phyloP scores from a whole-genome alignment of 2,329 filamentous ascomycete species.

The Clonostachys solani region DNA sequence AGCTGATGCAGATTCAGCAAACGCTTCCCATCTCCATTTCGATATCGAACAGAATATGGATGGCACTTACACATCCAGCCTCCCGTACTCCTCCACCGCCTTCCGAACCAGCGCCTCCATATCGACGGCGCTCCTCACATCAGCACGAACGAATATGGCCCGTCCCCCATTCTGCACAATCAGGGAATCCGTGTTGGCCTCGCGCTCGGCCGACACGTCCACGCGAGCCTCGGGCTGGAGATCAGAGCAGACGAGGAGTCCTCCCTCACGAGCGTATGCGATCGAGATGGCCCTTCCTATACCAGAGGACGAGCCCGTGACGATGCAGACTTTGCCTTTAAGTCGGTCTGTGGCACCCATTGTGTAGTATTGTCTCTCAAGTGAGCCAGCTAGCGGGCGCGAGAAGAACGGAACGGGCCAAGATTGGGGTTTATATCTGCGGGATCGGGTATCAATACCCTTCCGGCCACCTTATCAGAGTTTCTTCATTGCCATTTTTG shows the following conservation, averaged over 20 bases:
- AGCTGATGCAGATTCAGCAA: conserved; percentile 16
- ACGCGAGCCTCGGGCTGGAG: conserved; percentile 17
- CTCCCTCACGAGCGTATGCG: conserved; percentile 31
- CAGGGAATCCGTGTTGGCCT: conserved; percentile 25
- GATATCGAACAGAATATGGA: conserved; percentile 17
- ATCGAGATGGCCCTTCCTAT: conserved; percentile 33
- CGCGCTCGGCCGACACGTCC: conserved; percentile 2
- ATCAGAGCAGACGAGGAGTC: conserved; percentile 35
- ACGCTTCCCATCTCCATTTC: conserved; percentile 19
- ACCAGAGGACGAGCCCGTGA: conserved; percentile 3
- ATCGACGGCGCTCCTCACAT: conserved; percentile 29
- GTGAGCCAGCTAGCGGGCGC: too few relatives aligned
- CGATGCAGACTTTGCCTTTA: not conserved
- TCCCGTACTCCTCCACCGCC: conserved; percentile 26
- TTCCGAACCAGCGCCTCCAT: conserved; percentile 28
- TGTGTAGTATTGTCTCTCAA: too few relatives aligned
- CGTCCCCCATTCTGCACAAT: conserved; percentile 24
- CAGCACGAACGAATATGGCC: conserved; percentile 34
- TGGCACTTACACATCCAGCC: conserved; percentile 33
- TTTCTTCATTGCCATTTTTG: too few relatives aligned
- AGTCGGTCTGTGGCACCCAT: not conserved
- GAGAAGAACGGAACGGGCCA: too few relatives aligned
- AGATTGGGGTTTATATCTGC: too few relatives aligned
- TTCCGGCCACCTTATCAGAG: too few relatives aligned
- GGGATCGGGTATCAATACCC: too few relatives aligned